These are phyloP conservation scores for Phytopythium helicoides DNA, from an alignment of 352 stramenopile genomes.

Conservation along the genomic window DNA sequence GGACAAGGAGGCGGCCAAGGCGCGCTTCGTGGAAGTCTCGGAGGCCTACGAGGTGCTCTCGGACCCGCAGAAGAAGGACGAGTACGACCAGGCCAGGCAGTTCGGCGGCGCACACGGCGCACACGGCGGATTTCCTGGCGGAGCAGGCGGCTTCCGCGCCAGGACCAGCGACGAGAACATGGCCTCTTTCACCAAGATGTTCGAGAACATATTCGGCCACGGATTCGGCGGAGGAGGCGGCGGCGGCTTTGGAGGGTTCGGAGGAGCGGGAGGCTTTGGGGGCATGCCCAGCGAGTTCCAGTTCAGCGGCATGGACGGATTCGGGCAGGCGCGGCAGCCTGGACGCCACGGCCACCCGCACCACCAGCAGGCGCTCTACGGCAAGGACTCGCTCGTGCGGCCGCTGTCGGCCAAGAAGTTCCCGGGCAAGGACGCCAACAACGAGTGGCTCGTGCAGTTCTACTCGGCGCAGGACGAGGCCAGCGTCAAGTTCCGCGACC, in stretches of 20 bases:
- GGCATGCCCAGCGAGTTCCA: constrained; percentile 71
- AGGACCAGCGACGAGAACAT: constrained; percentile 59
- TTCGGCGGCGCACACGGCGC: constrained; percentile 25
- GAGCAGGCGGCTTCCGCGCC: constrained; percentile 11
- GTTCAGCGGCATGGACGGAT: constrained; percentile 78
- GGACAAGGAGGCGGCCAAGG: constrained; percentile 82
- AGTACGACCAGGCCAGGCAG: constrained; percentile 85
- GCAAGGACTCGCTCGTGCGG: constrained; percentile 56
- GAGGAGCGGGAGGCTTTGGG: constrained; percentile 18
- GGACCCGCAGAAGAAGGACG: constrained; percentile 83
- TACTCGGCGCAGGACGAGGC: constrained; percentile 55
- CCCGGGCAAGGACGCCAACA: constrained; percentile 55
- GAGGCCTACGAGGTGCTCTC: constrained; percentile 93
- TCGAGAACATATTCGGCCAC: constrained; percentile 84
- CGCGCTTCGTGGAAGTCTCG: constrained; percentile 92
- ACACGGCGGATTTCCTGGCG: constrained; percentile 20
- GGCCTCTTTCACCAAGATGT: constrained; percentile 84
- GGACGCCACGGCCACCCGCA: constrained; percentile 9
- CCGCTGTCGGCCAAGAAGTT: constrained; percentile 75
- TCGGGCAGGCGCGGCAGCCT: constrained; percentile 39
- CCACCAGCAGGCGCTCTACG: constrained; percentile 48
- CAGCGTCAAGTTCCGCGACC: constrained; percentile 57
- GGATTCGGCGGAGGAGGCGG: constrained; percentile 33
- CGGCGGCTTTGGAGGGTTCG: constrained; percentile 21
- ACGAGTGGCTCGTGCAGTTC: constrained; percentile 85